Conservation (phyloP, 176 grass and related monocot genomes). For the Saccharum officinarum region DNA sequence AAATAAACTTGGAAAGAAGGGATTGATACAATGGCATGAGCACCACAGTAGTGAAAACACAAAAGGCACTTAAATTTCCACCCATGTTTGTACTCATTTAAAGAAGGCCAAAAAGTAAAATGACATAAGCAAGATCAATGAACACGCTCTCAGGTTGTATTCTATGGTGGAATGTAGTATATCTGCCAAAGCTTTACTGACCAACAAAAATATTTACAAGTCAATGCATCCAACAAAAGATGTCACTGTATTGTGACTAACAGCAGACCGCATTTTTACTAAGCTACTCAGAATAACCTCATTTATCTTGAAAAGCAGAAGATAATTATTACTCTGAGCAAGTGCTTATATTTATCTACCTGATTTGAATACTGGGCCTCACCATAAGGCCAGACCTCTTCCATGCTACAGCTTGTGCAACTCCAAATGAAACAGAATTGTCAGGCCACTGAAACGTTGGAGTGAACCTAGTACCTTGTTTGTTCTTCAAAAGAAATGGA, state of each 20-base stretch:
- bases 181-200: neutral
- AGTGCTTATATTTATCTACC: slow-evolving; percentile 46
- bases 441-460: slow-evolving; percentile 70
- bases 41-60: neutral
- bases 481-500: slow-evolving; percentile 48
- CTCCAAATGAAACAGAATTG: slow-evolving; percentile 77
- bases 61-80: neutral
- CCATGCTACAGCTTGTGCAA: slow-evolving; percentile 58
- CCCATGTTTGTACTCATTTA: neutral
- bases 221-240: neutral
- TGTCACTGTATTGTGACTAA: neutral
- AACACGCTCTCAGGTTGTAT: neutral
- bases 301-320: neutral
- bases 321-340: slow-evolving; percentile 1
- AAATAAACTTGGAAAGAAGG: neutral
- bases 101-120: slow-evolving; percentile 1
- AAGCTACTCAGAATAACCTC: neutral
- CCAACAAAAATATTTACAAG: neutral
- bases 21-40: neutral
- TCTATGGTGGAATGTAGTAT: neutral
- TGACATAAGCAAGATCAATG: neutral
- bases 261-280: neutral
- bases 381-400: slow-evolving; percentile 64
- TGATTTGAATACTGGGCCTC: slow-evolving; percentile 74
- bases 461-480: slow-evolving; percentile 58